Conservation (phyloP, 192 early-diverging fungal species). For the Glomus cerebriforme region DNA sequence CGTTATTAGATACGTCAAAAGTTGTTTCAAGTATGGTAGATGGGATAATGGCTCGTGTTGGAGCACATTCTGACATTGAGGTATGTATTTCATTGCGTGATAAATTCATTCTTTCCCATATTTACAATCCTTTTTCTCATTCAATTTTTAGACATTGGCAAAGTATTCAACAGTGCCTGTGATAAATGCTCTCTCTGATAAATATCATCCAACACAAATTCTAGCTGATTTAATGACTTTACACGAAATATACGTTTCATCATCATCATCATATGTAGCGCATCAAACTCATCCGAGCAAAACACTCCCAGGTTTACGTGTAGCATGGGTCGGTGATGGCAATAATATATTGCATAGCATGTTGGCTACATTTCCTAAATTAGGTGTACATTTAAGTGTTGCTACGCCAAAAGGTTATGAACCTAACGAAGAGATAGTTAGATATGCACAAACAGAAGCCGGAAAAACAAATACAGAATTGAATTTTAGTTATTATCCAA, state of each 20-base stretch:
- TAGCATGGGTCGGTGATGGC: conserved; percentile 99
- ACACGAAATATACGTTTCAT: conserved; percentile 71
- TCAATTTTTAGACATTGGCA: conserved; percentile 67
- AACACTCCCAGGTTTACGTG: conserved; percentile 67
- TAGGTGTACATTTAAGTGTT: conserved; percentile 79
- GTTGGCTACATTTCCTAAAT: conserved; percentile 84
- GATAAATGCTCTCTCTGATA: conserved; percentile 93
- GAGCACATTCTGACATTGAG: conserved; percentile 86
- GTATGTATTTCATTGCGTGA: conserved; percentile 36
- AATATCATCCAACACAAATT: conserved; percentile 96
- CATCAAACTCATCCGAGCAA: conserved; percentile 53
- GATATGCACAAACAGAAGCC: conserved; percentile 68
- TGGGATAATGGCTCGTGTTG: conserved; percentile 92
- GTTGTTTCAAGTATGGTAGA: conserved; percentile 97
- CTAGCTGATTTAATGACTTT: conserved; percentile 95
- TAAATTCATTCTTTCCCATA: neutral
- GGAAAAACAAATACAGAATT: conserved; percentile 50
- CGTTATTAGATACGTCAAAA: conserved; percentile 82
- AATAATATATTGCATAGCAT: conserved; percentile 96
- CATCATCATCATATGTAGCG: conserved; percentile 38
- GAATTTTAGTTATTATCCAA: conserved; percentile 66
- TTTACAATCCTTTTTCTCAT: neutral
- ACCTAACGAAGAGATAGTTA: conserved; percentile 67
- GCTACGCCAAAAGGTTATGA: conserved; percentile 87
- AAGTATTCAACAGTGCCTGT: conserved; percentile 88